These are phyloP conservation scores for Porcisia deanei DNA, from an alignment of 208 protist genomes.

Conservation along the genomic window DNA sequence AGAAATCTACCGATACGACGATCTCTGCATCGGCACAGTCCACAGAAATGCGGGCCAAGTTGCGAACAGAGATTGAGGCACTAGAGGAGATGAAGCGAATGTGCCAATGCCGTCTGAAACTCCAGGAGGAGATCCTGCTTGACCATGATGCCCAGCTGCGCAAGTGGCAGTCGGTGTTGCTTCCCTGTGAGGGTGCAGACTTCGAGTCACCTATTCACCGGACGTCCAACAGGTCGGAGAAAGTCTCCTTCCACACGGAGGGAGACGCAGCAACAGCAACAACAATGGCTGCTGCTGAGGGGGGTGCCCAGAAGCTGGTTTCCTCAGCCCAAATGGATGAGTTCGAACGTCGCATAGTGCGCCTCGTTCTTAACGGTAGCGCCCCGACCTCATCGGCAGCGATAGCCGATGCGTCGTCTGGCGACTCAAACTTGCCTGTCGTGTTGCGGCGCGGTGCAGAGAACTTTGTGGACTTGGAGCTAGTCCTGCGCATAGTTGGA, in stretches of 20 bases:
- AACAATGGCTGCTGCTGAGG: neutral
- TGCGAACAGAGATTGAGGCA: conserved; percentile 24
- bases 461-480: conserved; percentile 62
- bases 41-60: conserved; percentile 9
- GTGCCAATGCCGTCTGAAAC: conserved; percentile 30
- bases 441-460: conserved; percentile 64
- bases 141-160: conserved; percentile 23
- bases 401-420: neutral
- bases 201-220: neutral
- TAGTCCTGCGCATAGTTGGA: conserved; percentile 30
- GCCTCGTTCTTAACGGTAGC: conserved; percentile 38
- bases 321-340: conserved; percentile 34
- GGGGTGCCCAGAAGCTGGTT: neutral
- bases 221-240: neutral
- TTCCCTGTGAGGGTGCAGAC: neutral
- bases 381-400: neutral
- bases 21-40: neutral
- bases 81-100: conserved; percentile 22
- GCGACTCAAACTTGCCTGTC: conserved; percentile 29
- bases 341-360: conserved; percentile 54
- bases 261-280: neutral
- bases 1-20: neutral
- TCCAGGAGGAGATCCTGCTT: conserved; percentile 23
- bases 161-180: conserved; percentile 17
- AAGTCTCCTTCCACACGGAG: neutral